Evolutionary conservation across 306 rosid species (phyloP), one percentile per base, ranked within the genome.

Genomic region (Pyrus bretschneideri): DNA sequence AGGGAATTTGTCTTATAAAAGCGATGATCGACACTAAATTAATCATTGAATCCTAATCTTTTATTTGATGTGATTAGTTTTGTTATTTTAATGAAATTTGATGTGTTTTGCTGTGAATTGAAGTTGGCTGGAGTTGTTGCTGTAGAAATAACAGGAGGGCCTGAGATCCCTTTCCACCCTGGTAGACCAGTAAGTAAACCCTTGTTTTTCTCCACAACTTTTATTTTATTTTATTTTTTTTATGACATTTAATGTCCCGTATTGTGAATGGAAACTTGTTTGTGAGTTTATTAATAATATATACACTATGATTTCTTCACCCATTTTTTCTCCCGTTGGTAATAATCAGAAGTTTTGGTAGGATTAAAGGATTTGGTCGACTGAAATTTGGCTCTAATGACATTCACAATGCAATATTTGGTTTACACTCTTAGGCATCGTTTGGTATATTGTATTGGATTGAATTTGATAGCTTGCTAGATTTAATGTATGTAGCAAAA

Each of bases 91-190:
- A 13, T 60, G 27, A 30, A 42, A 21, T 40, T 19, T 2, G 73
- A 21, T 67, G 7, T 61, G 33, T 55, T 25, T 65, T 45, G 66
- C 19, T 64, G 27, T 61, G 61, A 6, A 52, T n/a, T 68, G 71
- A 69, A 89, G 93, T 79, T 89, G 82, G 91, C 89, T 63, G 89
- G 93, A 63, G 88, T 85, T 71, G 86, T 89, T 73, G 91, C 91
- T 0, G 85, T 87, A 18, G 93, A 87, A 77, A 74, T 89, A 59
- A 82, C 91, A 4, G 93, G 91, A 71, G 91, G 93, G n/a, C 93
- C 93, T 3, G 89, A 84, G 42, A 72, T 87, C 46, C 88, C 84
- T 63, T 87, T 89, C 81, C 91, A 85, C 57, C 91, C 93, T 2
- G 89, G 93, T 42, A 80, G 91, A 78, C 70, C 65, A 83, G 91